Percentiles rank a stretch among this genome's conserved stretches.
These are phyloP conservation scores for Hypholoma sublateritium DNA, from an alignment of 768 basidiomycete genomes.

Conservation along the genomic window DNA sequence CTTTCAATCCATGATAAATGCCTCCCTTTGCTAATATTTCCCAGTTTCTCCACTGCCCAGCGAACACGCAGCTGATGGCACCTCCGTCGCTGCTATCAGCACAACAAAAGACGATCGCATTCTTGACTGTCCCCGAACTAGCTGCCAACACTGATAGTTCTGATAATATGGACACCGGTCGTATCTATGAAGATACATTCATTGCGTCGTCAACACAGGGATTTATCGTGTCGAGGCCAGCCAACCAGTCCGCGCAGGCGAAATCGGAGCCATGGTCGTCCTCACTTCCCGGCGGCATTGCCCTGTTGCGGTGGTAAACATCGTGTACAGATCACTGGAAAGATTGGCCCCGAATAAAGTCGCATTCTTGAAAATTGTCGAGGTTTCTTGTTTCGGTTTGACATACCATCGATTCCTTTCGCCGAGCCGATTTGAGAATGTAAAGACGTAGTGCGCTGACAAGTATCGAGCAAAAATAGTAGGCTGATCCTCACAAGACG, in stretches of 20 bases:
- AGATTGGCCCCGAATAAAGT: neutral
- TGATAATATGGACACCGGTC: neutral
- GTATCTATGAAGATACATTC: slow-evolving; percentile 13
- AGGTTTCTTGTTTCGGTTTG: neutral
- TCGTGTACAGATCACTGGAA: neutral
- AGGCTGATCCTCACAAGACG: neutral
- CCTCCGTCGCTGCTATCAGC: slow-evolving; percentile 1
- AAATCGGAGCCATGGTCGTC: slow-evolving; percentile 2
- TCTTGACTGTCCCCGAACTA: slow-evolving; percentile 11
- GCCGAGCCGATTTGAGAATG: neutral
- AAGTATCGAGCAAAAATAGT: neutral
- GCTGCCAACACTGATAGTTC: neutral
- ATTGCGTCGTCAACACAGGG: slow-evolving; percentile 16
- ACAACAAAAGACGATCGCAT: slow-evolving; percentile 1
- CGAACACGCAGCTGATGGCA: slow-evolving; percentile 2
- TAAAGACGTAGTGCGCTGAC: neutral
- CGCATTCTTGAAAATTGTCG: neutral
- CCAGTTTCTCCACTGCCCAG: slow-evolving; percentile 44
- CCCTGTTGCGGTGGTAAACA: neutral
- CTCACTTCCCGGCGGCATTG: slow-evolving; percentile 8
- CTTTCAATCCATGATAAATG: neutral
- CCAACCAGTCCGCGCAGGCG: neutral
- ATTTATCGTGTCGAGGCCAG: slow-evolving; percentile 8
- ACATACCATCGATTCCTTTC: neutral
- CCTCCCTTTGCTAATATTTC: neutral